phyloP scores from a whole-genome alignment of 768 basidiomycete genomes.

The Termitomyces sp. region DNA sequence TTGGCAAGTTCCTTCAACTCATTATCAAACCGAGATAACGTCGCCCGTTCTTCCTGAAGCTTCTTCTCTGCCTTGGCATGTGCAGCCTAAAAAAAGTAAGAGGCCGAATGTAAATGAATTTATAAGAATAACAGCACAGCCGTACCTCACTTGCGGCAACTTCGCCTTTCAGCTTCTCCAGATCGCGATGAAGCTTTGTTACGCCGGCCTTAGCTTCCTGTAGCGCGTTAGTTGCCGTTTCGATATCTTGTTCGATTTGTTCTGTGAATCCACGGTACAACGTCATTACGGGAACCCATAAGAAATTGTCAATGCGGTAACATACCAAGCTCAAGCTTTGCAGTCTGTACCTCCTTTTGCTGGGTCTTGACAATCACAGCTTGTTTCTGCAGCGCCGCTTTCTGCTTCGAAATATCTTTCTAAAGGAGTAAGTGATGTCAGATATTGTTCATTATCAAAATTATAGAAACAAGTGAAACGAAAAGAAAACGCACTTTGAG shows the following conservation, averaged over 20 bases:
- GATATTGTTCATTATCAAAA: not conserved
- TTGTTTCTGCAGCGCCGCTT: conserved; percentile 76
- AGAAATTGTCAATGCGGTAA: not conserved
- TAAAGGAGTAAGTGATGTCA: conserved; percentile 19
- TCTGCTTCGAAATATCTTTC: conserved; percentile 78
- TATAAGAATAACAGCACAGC: not conserved
- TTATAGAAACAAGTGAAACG: not conserved
- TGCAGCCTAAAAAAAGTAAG: conserved; percentile 32
- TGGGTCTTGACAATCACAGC: conserved; percentile 75
- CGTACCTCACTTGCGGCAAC: conserved; percentile 40
- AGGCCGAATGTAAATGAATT: not conserved
- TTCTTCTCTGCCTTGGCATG: conserved; percentile 63
- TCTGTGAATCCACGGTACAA: conserved; percentile 42
- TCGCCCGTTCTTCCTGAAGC: conserved; percentile 81
- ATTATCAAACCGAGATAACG: conserved; percentile 80
- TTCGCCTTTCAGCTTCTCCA: conserved; percentile 51
- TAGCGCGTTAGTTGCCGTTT: conserved; percentile 36
- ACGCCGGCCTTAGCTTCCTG: conserved; percentile 40
- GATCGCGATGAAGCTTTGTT: conserved; percentile 53
- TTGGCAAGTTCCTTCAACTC: conserved; percentile 82
- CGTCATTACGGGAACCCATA: not conserved
- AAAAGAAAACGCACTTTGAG: conserved; percentile 58
- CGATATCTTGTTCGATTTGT: conserved; percentile 75
- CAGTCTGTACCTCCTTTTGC: conserved; percentile 88
- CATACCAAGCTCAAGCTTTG: conserved; percentile 82